Conservation (phyloP, 2,329 filamentous ascomycete genomes). For the Colletotrichum falcatum region DNA sequence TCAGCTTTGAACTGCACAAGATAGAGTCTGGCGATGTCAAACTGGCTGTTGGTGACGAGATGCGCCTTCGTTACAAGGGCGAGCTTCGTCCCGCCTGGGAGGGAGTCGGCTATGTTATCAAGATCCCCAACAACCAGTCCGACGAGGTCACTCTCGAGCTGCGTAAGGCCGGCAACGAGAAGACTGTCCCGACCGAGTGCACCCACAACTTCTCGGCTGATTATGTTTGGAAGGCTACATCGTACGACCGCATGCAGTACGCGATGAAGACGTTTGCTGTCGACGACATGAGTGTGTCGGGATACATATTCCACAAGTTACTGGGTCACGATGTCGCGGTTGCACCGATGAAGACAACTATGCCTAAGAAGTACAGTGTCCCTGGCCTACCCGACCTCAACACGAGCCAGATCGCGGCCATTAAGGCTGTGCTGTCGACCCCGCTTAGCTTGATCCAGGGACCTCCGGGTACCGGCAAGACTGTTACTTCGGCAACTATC, state of each 20-base stretch:
- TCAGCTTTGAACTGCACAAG: constrained; percentile 95
- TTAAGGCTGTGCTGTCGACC: constrained; percentile 93
- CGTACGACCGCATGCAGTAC: constrained; percentile 98
- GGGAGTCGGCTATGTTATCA: constrained; percentile 98
- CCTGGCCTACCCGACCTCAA: constrained; percentile 95
- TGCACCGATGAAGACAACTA: constrained; percentile 93
- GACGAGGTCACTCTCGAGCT: constrained; percentile 97
- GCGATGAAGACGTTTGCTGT: constrained; percentile 99
- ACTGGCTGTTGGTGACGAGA: constrained; percentile 96
- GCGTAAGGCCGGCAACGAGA: constrained; percentile 94
- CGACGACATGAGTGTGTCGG: constrained; percentile 97
- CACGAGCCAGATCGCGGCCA: constrained; percentile 93
- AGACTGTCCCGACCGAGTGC: constrained; percentile 94
- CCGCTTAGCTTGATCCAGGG: constrained; percentile 97
- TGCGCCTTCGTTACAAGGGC: constrained; percentile 96
- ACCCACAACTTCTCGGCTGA: constrained; percentile 98
- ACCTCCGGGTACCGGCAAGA: constrained; percentile 97
- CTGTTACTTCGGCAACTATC: constrained; percentile 97
- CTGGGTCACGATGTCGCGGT: constrained; percentile 95
- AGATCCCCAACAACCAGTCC: constrained; percentile 99
- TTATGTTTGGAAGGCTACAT: constrained; percentile 99
- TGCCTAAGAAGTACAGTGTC: constrained; percentile 97
- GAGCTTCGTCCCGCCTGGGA: constrained; percentile 95
- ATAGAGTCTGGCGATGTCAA: constrained; percentile 98
- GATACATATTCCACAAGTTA: constrained; percentile 97